Percentiles rank a stretch among this genome's conserved stretches.
Conservation (phyloP, 495 filamentous ascomycete species). For the Chlorociboria aeruginascens region DNA sequence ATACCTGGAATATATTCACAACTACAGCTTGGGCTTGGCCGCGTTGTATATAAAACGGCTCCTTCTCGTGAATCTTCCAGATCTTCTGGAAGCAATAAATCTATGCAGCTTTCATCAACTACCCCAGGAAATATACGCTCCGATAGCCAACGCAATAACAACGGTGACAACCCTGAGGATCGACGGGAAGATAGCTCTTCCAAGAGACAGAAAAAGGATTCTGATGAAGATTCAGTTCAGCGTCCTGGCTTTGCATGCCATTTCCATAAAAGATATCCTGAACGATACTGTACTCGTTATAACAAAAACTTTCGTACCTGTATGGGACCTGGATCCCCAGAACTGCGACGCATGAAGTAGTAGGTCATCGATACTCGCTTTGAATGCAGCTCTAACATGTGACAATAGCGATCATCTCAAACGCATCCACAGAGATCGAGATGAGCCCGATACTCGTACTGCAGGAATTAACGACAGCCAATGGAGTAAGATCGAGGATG, state of each 20-base stretch:
- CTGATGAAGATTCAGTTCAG: neutral
- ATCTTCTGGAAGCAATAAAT: neutral
- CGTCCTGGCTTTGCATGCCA: neutral
- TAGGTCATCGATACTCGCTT: neutral
- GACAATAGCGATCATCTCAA: neutral
- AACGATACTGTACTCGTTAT: neutral
- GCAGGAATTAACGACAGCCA: constrained; percentile 1
- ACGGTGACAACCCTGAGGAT: neutral
- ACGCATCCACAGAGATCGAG: neutral
- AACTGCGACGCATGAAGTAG: neutral
- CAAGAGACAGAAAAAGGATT: neutral
- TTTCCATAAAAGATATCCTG: neutral
- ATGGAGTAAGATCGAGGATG: neutral
- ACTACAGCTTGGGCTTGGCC: neutral
- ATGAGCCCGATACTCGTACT: neutral
- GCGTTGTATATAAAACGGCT: neutral
- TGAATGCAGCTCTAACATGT: neutral
- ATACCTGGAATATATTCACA: neutral
- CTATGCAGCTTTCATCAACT: neutral
- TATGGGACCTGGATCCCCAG: neutral
- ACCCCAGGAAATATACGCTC: neutral
- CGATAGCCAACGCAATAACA: neutral
- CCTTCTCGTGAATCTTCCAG: neutral
- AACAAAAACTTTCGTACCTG: neutral
- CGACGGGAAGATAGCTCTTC: neutral